Base-by-base conservation (phyloP, 1,139 yeast species). In the Blastobotrys buckinghamii region DNA sequence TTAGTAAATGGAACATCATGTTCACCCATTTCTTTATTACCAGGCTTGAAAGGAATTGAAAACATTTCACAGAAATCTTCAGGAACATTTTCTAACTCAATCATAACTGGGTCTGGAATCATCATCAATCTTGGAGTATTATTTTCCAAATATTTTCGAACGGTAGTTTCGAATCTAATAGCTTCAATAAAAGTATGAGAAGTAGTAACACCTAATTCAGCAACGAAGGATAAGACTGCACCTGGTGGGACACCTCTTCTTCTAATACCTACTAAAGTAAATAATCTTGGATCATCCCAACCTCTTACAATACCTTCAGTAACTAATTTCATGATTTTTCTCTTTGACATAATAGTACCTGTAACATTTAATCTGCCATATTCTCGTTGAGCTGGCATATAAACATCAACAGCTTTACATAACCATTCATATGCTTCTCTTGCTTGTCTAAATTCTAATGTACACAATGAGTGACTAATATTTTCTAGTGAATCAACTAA, bases 171-270 rank as follows among this genome's bases (percentile, higher is more conserved):
- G 63, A 94, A 89, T 66, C 98, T 78, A 10, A 80, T 78, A 22
- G 79, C 84, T 73, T 92, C 97, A 65, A 94, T 94, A 63, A 88
- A 89, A 43, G 96, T 84, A 39, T 90, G 84, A 44, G 90, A 77
- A 1, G 97, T 92, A 44, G 98, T 94, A 49, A 94, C 98, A 61
- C 99, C 99, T 58, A 94, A 77, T 42, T 96, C 94, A 65, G 90
- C 88, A 62, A 94, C 86, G 67, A 94, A 94, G 37, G 89, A 79
- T 61, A 94, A 76, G 64, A 94, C 87, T 24, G 97, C 97, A 34
- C 97, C 97, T n/a, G 99, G 98, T 56, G 99, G 98, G 8, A 94
- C 83, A 72, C 99, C 99, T 67, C 99, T 86, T 69, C 99, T 86
- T 65, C 88, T 84, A 53, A 94, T 82, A 42, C 95, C 96, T 61